Evolutionary conservation across 352 stramenopile genomes (phyloP).

Genomic region (Phytopythium boreale): DNA sequence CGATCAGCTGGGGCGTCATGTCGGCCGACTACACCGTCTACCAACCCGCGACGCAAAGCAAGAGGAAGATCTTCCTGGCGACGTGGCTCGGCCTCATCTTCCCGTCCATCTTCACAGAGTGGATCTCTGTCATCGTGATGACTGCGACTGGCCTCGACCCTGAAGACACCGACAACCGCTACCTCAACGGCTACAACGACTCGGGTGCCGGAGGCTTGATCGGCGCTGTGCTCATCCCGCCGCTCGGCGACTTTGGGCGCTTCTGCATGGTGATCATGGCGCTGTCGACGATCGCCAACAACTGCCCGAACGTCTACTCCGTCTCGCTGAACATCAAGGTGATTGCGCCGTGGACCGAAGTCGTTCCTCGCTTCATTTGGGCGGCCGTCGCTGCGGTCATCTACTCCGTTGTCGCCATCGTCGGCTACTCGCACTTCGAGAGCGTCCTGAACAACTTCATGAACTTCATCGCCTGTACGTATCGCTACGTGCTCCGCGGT

Average conservation of each 20-base stretch:
- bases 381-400: conserved; percentile 30
- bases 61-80: conserved; percentile 38
- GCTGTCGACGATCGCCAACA: conserved; percentile 41
- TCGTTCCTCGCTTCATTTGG: conserved; percentile 29
- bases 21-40: conserved; percentile 41
- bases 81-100: conserved; percentile 32
- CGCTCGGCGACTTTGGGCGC: conserved; percentile 27
- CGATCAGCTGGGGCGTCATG: conserved; percentile 32
- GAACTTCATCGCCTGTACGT: conserved; percentile 38
- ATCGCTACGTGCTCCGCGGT: neutral
- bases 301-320: conserved; percentile 46
- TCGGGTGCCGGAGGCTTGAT: conserved; percentile 30
- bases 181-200: conserved; percentile 31
- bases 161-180: conserved; percentile 17
- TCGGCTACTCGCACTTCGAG: conserved; percentile 36
- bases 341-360: conserved; percentile 25
- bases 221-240: conserved; percentile 29
- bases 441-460: conserved; percentile 44
- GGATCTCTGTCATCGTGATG: conserved; percentile 33
- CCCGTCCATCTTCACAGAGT: conserved; percentile 32
- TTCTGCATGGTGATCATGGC: conserved; percentile 44
- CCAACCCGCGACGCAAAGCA: conserved; percentile 32
- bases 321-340: conserved; percentile 43
- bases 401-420: conserved; percentile 31
- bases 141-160: conserved; percentile 24